Evolutionary conservation across 2,329 filamentous ascomycete genomes (phyloP), one percentile per base, ranked within the genome.

Genomic region (Paracoccidioides brasiliensis): DNA sequence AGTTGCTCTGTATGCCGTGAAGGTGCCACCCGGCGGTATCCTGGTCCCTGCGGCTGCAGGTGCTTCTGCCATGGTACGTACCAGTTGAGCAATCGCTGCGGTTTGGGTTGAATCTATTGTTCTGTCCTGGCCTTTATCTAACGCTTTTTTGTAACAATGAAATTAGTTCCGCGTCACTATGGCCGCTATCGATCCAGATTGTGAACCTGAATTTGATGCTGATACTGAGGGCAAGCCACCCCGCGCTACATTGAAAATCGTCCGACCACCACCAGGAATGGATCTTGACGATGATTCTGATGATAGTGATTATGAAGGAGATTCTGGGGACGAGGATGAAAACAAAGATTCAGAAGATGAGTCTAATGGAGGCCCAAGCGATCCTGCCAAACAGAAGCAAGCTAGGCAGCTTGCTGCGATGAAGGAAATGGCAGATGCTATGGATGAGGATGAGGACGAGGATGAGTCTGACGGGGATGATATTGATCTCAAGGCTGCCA

Each of bases 161-260:
- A 22, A 30, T 10, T 66, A 95, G 90, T 94, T 96, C 76, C 89
- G 89, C 71, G 89, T 98, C 69, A 97, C 90, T 67, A 98, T 98
- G 93, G 93, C 94, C 66, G 93, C 93, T 62, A 85, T 98, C 70
- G 91, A 98, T 70, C 93, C 93, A 57, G 89, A 82, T 66, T 87
- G 87, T 65, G 78, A 82, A 64, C 80, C 84, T 40, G 80, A 88
- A 70, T 78, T 78, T 57, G 83, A 84, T 63, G 78, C 78, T 56
- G 79, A 80, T 53, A 79, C 78, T 64, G 82, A 84, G 66, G 72
- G 80, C 64, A 72, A 74, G 56, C 73, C 83, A 59, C 80, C 84
- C 64, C 86, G 90, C 64, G 86, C 93, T 54, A 98, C 93, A 53
- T 78, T 98, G 66, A 95, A 93, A 76, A 80, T 98, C 63, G 80